phyloP scores from a whole-genome alignment of 495 filamentous ascomycete genomes.

The Stereocaulon alpinum region DNA sequence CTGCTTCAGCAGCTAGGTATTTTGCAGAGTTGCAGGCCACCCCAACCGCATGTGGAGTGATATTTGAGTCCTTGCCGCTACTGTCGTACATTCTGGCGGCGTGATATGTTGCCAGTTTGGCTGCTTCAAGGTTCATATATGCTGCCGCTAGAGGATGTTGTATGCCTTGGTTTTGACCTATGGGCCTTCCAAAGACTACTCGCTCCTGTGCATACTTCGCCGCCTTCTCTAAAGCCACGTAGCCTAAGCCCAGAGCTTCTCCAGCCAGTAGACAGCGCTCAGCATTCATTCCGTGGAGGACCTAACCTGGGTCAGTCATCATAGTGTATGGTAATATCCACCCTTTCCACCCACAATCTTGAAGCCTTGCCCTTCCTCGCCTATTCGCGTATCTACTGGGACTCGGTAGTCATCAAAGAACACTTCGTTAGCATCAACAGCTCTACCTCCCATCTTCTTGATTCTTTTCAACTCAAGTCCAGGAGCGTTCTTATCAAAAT shows the following conservation, averaged over 20 bases:
- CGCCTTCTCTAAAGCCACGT: slow-evolving; percentile 56
- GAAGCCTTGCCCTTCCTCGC: slow-evolving; percentile 62
- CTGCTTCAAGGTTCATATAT: slow-evolving; percentile 71
- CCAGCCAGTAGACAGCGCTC: slow-evolving; percentile 68
- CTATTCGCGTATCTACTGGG: slow-evolving; percentile 50
- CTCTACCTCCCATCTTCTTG: slow-evolving; percentile 71
- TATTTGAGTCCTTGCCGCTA: slow-evolving; percentile 24
- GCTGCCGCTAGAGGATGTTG: slow-evolving; percentile 64
- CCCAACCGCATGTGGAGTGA: slow-evolving; percentile 46
- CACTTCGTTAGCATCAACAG: slow-evolving; percentile 74
- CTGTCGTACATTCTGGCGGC: slow-evolving; percentile 62
- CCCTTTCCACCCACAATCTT: slow-evolving; percentile 37
- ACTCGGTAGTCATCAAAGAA: slow-evolving; percentile 70
- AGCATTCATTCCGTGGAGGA: slow-evolving; percentile 77
- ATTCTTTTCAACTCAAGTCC: slow-evolving; percentile 58
- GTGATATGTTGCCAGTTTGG: slow-evolving; percentile 69
- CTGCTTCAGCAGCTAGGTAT: slow-evolving; percentile 70
- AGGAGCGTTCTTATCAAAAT: slow-evolving; percentile 44
- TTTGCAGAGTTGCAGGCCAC: slow-evolving; percentile 69
- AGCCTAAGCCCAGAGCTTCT: slow-evolving; percentile 68
- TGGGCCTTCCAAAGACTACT: slow-evolving; percentile 58
- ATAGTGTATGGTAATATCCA: background rate
- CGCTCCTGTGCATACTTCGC: slow-evolving; percentile 58
- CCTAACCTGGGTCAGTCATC: slow-evolving; percentile 19
- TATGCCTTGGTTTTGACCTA: slow-evolving; percentile 67